phyloP scores from a whole-genome alignment of 176 grass and related monocot genomes.

The Eremochloa ophiuroides region DNA sequence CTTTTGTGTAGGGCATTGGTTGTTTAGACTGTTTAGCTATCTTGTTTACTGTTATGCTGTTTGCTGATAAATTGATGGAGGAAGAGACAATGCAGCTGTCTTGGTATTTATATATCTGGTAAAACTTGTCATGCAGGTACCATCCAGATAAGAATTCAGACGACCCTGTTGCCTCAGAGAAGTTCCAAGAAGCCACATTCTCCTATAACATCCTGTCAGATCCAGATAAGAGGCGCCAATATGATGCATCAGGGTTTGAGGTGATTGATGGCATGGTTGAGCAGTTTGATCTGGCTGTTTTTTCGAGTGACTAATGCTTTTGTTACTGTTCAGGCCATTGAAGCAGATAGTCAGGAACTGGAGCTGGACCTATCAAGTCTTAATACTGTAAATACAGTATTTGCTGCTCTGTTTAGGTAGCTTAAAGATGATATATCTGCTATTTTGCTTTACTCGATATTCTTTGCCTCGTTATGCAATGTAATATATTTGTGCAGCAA shows the following conservation, averaged over 20 bases:
- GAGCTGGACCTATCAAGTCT: constrained; percentile 97
- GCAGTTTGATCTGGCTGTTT: neutral
- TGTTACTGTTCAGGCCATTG: constrained; percentile 61
- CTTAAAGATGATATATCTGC: neutral
- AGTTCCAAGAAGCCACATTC: constrained; percentile 97
- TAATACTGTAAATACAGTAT: constrained; percentile 98
- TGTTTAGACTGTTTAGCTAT: neutral
- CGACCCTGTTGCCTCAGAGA: constrained; percentile 79
- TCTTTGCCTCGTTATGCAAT: constrained; percentile 20
- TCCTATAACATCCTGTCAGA: constrained; percentile 98
- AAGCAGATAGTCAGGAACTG: constrained; percentile 85
- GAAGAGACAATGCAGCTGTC: neutral
- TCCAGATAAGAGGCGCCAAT: constrained; percentile 85
- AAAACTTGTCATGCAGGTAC: constrained; percentile 41
- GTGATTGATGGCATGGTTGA: constrained; percentile 27
- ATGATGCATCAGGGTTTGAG: constrained; percentile 91
- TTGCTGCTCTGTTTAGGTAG: constrained; percentile 98
- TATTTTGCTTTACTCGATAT: constrained; percentile 1
- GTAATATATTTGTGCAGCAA: constrained; percentile 55
- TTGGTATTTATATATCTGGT: neutral
- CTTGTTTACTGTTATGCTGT: neutral
- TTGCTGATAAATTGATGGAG: neutral
- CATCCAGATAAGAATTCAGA: constrained; percentile 99
- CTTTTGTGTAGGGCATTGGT: neutral
- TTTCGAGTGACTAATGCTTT: constrained; percentile 7